A percentile compares a stretch with the other conserved stretches of the same genome.
Conservation (phyloP, 164 flowering plant genomes). For the Vitis rupestris region DNA sequence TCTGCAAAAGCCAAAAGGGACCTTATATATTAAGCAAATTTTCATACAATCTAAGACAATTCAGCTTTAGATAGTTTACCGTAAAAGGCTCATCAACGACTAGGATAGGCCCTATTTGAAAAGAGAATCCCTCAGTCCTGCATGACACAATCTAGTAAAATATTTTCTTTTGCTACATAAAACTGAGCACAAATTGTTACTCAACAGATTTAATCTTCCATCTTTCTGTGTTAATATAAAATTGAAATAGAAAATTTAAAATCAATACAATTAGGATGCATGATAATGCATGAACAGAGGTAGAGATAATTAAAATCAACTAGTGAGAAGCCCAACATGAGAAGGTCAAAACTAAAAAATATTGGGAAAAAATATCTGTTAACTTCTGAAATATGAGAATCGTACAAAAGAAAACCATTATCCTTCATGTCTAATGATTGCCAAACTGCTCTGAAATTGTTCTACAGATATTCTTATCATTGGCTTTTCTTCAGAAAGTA, state of each 20-base stretch:
- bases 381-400: too few relatives aligned
- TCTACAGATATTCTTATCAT: background rate
- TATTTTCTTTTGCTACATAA: background rate
- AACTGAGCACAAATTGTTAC: background rate
- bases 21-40: too few relatives aligned
- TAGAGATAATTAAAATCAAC: too few relatives aligned
- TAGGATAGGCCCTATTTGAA: slow-evolving; percentile 83
- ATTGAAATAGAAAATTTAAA: too few relatives aligned
- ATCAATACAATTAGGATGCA: too few relatives aligned
- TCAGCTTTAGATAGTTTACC: slow-evolving; percentile 30
- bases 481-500: background rate
- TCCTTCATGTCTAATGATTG: too few relatives aligned
- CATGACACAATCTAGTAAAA: slow-evolving; percentile 5
- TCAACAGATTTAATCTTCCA: background rate
- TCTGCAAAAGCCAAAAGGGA: slow-evolving; percentile 40
- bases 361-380: too few relatives aligned
- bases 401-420: background rate
- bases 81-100: slow-evolving; percentile 84
- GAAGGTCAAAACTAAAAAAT: too few relatives aligned
- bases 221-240: background rate
- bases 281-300: too few relatives aligned
- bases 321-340: too few relatives aligned
- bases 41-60: background rate
- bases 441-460: background rate
- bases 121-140: slow-evolving; percentile 85